These are phyloP conservation scores for Chaetomium cochliodes DNA, from an alignment of 495 filamentous ascomycete species.

Conservation along the genomic window DNA sequence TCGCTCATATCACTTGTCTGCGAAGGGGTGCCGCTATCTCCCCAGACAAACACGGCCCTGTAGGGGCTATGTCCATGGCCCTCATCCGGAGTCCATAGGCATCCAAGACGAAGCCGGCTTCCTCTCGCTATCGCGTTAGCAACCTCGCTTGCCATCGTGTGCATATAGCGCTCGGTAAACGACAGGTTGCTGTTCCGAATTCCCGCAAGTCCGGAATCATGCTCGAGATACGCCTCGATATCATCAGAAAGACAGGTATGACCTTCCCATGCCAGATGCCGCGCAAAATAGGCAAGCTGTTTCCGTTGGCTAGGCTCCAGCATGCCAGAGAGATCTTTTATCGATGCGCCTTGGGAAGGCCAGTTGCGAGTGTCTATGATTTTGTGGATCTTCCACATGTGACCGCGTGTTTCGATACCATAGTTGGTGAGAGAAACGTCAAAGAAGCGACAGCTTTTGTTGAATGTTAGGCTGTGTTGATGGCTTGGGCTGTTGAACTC, in stretches of 20 bases:
- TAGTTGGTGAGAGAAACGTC: conserved; percentile 27
- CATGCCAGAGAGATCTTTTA: conserved; percentile 1
- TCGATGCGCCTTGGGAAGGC: background rate
- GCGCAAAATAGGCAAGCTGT: conserved; percentile 6
- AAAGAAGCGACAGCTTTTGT: conserved; percentile 37
- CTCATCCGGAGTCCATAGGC: background rate
- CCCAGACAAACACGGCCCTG: conserved; percentile 5
- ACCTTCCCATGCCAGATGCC: background rate
- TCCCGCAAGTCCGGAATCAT: background rate
- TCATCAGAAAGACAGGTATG: background rate
- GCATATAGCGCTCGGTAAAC: conserved; percentile 5
- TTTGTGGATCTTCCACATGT: conserved; percentile 37
- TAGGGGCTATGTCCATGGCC: background rate
- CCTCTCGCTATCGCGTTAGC: background rate
- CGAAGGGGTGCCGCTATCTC: background rate
- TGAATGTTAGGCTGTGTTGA: conserved; percentile 33
- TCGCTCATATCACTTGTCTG: too few species aligned
- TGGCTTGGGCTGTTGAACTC: conserved; percentile 33
- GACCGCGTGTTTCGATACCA: conserved; percentile 31
- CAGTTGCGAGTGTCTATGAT: conserved; percentile 23
- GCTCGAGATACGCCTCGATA: background rate
- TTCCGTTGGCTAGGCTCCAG: conserved; percentile 4
- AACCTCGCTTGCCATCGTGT: conserved; percentile 4
- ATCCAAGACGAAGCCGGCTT: background rate
- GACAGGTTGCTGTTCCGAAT: background rate